Conservation (phyloP, 495 filamentous ascomycete genomes). For the Geopyxis carbonaria region DNA sequence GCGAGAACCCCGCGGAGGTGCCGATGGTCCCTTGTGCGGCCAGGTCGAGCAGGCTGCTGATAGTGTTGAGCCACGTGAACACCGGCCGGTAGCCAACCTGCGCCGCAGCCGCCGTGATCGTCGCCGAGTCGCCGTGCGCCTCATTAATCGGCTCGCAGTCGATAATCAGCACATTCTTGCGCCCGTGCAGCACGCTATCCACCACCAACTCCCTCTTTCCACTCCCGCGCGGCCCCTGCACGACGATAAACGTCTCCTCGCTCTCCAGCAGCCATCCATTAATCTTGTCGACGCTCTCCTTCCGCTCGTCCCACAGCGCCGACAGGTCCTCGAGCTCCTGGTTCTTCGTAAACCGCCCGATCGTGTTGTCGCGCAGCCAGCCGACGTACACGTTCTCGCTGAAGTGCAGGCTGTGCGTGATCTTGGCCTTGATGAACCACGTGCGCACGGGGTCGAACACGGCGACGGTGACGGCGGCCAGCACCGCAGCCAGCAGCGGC, state of each 20-base stretch:
- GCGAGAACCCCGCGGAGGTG: conserved; percentile 84
- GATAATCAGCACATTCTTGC: conserved; percentile 66
- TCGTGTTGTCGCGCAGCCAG: conserved; percentile 67
- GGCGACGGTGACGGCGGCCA: conserved; percentile 64
- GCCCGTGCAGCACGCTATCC: conserved; percentile 61
- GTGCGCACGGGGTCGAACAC: conserved; percentile 85
- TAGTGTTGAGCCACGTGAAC: conserved; percentile 90
- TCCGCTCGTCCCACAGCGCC: conserved; percentile 77
- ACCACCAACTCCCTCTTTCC: conserved; percentile 79
- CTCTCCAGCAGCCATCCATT: conserved; percentile 76
- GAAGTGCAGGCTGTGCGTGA: conserved; percentile 58
- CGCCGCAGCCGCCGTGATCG: conserved; percentile 60
- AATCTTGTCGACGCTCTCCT: conserved; percentile 59
- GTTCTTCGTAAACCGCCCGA: conserved; percentile 44
- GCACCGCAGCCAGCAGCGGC: conserved; percentile 56
- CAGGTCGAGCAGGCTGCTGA: conserved; percentile 79
- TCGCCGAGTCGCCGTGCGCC: conserved; percentile 74
- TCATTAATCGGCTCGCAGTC: conserved; percentile 93
- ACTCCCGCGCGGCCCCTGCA: conserved; percentile 81
- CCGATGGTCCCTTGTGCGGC: conserved; percentile 88
- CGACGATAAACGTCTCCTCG: conserved; percentile 79
- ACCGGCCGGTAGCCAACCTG: conserved; percentile 86
- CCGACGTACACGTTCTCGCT: conserved; percentile 51
- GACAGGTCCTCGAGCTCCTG: conserved; percentile 47
- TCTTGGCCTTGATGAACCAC: conserved; percentile 75